A percentile compares a stretch with the other conserved stretches of the same genome.
Conservation (phyloP, 2,329 filamentous ascomycete species). For the Pseudomassariella vexata region DNA sequence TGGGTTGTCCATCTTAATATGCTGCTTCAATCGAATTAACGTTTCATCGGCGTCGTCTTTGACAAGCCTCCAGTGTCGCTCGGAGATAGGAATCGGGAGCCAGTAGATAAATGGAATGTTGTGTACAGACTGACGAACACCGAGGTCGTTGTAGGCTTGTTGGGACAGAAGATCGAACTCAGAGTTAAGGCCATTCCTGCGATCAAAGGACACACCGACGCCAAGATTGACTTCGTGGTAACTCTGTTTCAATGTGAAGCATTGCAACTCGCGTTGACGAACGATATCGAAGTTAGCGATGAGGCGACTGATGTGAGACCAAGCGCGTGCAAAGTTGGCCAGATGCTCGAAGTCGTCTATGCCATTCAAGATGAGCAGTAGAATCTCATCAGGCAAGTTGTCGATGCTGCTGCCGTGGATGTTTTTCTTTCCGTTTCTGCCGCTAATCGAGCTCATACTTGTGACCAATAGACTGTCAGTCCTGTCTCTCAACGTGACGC, state of each 20-base stretch:
- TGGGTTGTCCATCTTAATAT: conserved; percentile 14
- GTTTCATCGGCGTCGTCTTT: conserved; percentile 16
- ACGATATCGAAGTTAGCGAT: conserved; percentile 29
- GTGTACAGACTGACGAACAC: conserved; percentile 34
- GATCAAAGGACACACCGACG: conserved; percentile 31
- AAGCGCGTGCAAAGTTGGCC: conserved; percentile 28
- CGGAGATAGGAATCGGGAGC: conserved; percentile 41
- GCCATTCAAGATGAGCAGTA: conserved; percentile 27
- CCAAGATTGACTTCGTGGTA: conserved; percentile 33
- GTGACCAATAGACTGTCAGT: not conserved
- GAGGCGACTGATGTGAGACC: conserved; percentile 26
- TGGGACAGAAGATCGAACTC: conserved; percentile 44
- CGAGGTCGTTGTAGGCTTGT: conserved; percentile 29
- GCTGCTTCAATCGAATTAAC: conserved; percentile 20
- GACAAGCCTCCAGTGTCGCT: conserved; percentile 36
- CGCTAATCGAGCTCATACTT: too few relatives aligned
- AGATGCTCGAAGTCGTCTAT: conserved; percentile 30
- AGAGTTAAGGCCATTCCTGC: conserved; percentile 28
- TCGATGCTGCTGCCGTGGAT: conserved; percentile 21
- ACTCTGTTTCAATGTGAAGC: conserved; percentile 37
- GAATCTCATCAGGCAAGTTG: conserved; percentile 32
- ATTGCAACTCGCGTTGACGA: conserved; percentile 38
- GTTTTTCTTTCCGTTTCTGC: not conserved
- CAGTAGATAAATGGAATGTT: conserved; percentile 33
- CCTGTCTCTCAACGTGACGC: not conserved